These are phyloP conservation scores for Debaryomyces subglobosus DNA, from an alignment of 1,139 yeast genomes.

Conservation along the genomic window DNA sequence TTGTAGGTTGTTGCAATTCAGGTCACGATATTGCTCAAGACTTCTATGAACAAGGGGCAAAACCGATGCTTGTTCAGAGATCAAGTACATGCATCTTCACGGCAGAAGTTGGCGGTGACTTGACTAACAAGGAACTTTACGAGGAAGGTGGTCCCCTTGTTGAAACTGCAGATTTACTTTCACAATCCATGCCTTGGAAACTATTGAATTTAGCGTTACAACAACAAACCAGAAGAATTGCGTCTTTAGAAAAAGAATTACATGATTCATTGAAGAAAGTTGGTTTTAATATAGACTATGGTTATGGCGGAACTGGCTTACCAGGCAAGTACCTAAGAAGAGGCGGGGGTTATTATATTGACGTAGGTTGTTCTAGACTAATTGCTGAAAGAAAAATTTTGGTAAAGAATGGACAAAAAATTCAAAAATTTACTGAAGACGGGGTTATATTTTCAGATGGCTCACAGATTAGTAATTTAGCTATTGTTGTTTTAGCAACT, in stretches of 20 bases:
- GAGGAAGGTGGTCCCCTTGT: constrained; percentile 33
- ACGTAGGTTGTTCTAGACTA: constrained; percentile 42
- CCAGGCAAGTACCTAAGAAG: neutral
- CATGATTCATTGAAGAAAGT: constrained; percentile 5
- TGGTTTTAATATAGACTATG: constrained; percentile 6
- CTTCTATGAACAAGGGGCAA: constrained; percentile 42
- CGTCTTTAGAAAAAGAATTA: neutral
- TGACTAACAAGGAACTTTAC: neutral
- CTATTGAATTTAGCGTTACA: constrained; percentile 22
- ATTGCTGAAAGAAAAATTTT: constrained; percentile 38
- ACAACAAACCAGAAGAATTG: constrained; percentile 8
- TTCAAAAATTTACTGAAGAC: constrained; percentile 32
- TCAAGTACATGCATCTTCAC: constrained; percentile 46
- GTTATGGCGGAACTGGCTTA: constrained; percentile 6
- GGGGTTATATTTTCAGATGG: constrained; percentile 44
- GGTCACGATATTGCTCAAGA: constrained; percentile 49
- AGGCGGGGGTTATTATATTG: constrained; percentile 47
- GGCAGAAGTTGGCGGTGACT: constrained; percentile 30
- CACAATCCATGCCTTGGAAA: constrained; percentile 14
- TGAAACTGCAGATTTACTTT: constrained; percentile 41
- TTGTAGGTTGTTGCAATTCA: constrained; percentile 46
- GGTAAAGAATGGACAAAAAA: constrained; percentile 32
- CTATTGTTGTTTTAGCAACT: constrained; percentile 45
- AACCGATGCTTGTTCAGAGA: constrained; percentile 45
- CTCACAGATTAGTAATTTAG: constrained; percentile 26